These are phyloP conservation scores for Populus euphratica DNA, from an alignment of 345 rosid genomes.

Conservation along the genomic window DNA sequence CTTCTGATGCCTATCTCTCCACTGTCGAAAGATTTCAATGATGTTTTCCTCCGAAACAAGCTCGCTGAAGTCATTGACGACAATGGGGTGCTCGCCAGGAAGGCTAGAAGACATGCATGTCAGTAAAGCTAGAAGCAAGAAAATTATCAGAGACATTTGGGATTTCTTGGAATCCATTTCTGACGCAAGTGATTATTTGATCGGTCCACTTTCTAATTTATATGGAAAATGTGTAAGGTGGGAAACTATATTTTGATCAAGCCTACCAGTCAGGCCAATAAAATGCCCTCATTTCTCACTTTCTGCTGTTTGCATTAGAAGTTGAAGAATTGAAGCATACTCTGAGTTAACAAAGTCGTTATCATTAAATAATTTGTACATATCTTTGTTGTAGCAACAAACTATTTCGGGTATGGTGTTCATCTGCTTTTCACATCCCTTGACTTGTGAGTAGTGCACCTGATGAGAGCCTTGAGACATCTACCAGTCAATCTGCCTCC, in stretches of 20 bases:
- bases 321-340: neutral
- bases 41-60: constrained; percentile 39
- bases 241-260: neutral
- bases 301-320: neutral
- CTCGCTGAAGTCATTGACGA: constrained; percentile 29
- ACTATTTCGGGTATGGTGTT: constrained; percentile 7
- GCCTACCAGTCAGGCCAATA: constrained; percentile 50
- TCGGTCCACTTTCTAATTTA: constrained; percentile 10
- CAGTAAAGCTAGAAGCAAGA: constrained; percentile 30
- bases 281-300: neutral
- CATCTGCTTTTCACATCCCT: constrained; percentile 22
- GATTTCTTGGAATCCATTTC: constrained; percentile 29
- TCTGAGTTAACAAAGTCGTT: neutral
- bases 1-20: constrained; percentile 54
- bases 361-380: neutral
- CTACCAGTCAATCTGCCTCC: constrained; percentile 25
- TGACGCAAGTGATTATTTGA: neutral
- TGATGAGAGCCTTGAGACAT: neutral
- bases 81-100: constrained; percentile 44
- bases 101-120: constrained; percentile 24
- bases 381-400: constrained; percentile 1
- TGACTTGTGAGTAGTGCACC: constrained; percentile 15
- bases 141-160: constrained; percentile 6
- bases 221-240: constrained; percentile 1
- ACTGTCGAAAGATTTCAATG: constrained; percentile 43